Evolutionary conservation across 306 rosid genomes (phyloP).

Genomic region (Lathyrus sativus): DNA sequence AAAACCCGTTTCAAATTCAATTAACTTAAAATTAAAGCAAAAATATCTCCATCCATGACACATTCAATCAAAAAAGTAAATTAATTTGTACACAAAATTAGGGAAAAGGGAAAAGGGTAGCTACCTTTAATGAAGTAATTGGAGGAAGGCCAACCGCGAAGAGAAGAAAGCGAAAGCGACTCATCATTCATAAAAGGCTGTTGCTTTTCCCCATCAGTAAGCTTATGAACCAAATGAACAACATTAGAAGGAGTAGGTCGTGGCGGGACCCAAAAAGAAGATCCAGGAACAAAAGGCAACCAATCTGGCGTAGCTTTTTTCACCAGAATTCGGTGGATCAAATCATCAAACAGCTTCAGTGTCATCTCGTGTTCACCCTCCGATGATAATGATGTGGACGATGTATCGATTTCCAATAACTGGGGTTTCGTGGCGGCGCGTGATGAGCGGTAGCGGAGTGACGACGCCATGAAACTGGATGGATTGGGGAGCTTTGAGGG

Average conservation of each 20-base stretch:
- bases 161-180: constrained; percentile 46
- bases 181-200: constrained; percentile 44
- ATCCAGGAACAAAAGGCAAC: constrained; percentile 85
- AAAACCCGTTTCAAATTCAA: not conserved
- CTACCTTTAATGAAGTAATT: constrained; percentile 49
- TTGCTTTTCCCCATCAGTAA: constrained; percentile 25
- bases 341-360: constrained; percentile 62
- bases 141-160: constrained; percentile 68
- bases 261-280: constrained; percentile 96
- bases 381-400: not conserved
- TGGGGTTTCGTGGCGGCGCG: constrained; percentile 22
- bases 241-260: constrained; percentile 45
- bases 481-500: too few species aligned
- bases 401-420: constrained; percentile 56
- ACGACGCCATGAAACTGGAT: not conserved
- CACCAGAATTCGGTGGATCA: constrained; percentile 61
- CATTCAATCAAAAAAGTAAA: not conserved
- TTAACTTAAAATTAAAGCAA: not conserved
- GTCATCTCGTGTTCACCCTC: constrained; percentile 51
- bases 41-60: not conserved
- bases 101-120: too few species aligned
- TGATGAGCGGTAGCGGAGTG: constrained; percentile 34
- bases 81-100: too few species aligned
- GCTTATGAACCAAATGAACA: constrained; percentile 48
- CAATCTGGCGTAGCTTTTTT: constrained; percentile 72